Evolutionary conservation across 2,329 filamentous ascomycete species (phyloP), one percentile per base, ranked within the genome.

Genomic region (Trichoderma lentiforme): DNA sequence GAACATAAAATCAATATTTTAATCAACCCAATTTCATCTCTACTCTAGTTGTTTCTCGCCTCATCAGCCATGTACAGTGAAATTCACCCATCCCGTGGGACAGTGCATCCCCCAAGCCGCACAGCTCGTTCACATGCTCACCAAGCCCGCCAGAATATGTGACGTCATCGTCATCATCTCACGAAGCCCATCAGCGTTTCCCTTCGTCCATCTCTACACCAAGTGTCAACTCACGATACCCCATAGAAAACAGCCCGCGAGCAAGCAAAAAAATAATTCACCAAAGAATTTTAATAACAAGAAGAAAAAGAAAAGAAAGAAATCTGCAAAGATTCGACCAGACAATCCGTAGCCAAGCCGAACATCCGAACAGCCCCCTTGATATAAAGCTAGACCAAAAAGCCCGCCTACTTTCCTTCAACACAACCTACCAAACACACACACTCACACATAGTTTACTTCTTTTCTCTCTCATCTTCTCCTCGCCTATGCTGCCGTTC

Each of bases 91-190:
- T 39, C 3, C n/a, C 43, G 18, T n/a, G 8, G 56, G 43, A 66
- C 63, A 66, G 63, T 56, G 63, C 63, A 47, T 66, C 28, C 14
- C n/a, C 12, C 47, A 66, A 6, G 63, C 63, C 63, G 63, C 63
- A 66, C 63, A 66, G 63, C 43, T 66, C 63, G 47, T 66, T 66
- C 47, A 66, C 63, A 66, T 66, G 63, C 32, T 43, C 47, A 15
- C 47, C 18, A 32, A 32, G n/a, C 32, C 63, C 30, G 6, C 47
- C 11, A 21, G n/a, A 12, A 24, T 39, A 34, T n/a, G 66, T 70
- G 66, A 70, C 66, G 66, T 70, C 66, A 70, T 62, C 66, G 66
- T 70, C 57, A 70, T 30, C 66, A 70, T 67, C 64, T 32, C 64
- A 67, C 64, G 51, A 34, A 39, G 64, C 43, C 43, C 43, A 51